Evolutionary conservation across 1,139 yeast species (phyloP).

Genomic region (Entelexis sorbosivorans): DNA sequence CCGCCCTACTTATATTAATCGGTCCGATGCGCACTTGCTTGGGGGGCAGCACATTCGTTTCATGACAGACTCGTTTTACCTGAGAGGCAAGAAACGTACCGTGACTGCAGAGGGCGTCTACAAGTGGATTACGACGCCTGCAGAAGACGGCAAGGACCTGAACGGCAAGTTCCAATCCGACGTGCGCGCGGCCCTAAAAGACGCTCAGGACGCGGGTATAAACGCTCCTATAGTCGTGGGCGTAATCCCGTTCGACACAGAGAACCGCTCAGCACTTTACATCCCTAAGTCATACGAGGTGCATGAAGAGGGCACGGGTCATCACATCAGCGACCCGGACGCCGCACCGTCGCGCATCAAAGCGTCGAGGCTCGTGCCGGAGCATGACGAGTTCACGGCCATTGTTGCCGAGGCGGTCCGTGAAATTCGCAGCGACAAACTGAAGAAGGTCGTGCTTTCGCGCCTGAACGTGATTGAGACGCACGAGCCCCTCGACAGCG

Average conservation of each 20-base stretch:
- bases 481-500: background rate
- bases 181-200: background rate
- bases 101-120: constrained; percentile 10
- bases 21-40: background rate
- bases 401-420: constrained; percentile 13
- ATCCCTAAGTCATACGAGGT: constrained; percentile 11
- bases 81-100: background rate
- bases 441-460: constrained; percentile 16
- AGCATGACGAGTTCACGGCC: constrained; percentile 10
- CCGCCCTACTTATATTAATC: background rate
- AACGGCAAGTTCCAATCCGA: constrained; percentile 10
- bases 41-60: background rate
- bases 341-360: background rate
- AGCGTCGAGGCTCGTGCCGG: background rate
- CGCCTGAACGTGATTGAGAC: constrained; percentile 10
- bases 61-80: constrained; percentile 4
- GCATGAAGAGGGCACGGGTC: background rate
- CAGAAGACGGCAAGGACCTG: constrained; percentile 12
- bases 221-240: constrained; percentile 16
- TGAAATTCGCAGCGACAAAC: constrained; percentile 3
- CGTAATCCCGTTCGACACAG: constrained; percentile 17
- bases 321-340: background rate
- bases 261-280: constrained; percentile 9
- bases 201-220: constrained; percentile 12
- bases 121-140: constrained; percentile 10